Evolutionary conservation across 768 basidiomycete species (phyloP).

Genomic region (Royoungia palumana): DNA sequence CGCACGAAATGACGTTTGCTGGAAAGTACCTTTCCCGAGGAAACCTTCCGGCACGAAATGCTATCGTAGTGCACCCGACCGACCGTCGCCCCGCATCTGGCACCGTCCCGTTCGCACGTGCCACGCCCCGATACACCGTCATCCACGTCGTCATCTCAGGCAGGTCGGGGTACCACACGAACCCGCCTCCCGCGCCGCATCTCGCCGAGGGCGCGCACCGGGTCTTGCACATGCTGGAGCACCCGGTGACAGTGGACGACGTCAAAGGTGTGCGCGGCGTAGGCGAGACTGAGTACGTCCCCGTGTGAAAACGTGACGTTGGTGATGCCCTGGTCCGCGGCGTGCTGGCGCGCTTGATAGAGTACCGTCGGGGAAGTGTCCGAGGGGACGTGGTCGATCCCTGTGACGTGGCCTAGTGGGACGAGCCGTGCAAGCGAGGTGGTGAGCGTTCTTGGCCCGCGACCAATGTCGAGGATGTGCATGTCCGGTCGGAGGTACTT

Average conservation of each 20-base stretch:
- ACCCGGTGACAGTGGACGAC: constrained; percentile 51
- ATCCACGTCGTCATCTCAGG: constrained; percentile 31
- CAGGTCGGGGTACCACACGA: constrained; percentile 36
- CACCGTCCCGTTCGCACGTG: constrained; percentile 35
- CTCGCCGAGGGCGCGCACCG: constrained; percentile 40
- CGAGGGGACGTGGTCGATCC: constrained; percentile 35
- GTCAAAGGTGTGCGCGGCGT: constrained; percentile 41
- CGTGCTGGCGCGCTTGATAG: constrained; percentile 31
- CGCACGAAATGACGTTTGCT: too few species aligned
- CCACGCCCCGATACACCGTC: constrained; percentile 11
- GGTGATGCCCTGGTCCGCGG: constrained; percentile 24
- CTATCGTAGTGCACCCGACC: too few species aligned
- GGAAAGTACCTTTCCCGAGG: too few species aligned
- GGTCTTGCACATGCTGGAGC: constrained; percentile 44
- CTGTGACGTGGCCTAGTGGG: constrained; percentile 40
- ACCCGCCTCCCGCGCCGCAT: constrained; percentile 40
- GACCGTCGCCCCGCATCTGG: constrained; percentile 39
- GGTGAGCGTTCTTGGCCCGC: constrained; percentile 52
- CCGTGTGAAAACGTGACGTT: constrained; percentile 41
- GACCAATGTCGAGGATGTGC: constrained; percentile 49
- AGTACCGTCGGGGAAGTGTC: constrained; percentile 28
- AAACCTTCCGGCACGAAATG: too few species aligned
- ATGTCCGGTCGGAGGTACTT: constrained; percentile 35
- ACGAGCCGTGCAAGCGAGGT: constrained; percentile 40
- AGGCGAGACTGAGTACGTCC: constrained; percentile 36